These are phyloP conservation scores for Aphanomyces invadans DNA, from an alignment of 352 stramenopile genomes.

Conservation along the genomic window DNA sequence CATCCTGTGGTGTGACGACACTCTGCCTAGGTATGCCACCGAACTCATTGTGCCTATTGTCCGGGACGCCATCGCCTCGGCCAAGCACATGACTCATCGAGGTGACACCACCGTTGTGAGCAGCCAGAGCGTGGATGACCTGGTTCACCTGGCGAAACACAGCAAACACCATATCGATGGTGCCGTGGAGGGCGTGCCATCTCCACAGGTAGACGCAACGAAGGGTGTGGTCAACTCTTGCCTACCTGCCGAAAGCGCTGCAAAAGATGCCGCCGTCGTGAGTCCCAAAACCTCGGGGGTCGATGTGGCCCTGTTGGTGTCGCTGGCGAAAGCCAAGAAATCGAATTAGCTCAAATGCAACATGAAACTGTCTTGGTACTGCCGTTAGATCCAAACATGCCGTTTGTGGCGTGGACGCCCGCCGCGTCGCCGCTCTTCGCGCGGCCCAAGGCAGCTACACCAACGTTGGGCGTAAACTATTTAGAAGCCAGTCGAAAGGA, in stretches of 20 bases:
- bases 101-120: neutral
- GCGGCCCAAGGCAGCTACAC: neutral
- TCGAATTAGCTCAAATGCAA: neutral
- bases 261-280: neutral
- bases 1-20: neutral
- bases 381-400: neutral
- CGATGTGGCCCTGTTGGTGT: neutral
- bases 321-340: neutral
- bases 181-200: too few relatives aligned
- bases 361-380: neutral
- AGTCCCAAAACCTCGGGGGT: neutral
- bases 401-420: conserved; percentile 12
- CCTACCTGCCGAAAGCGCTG: neutral
- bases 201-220: too few relatives aligned
- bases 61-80: neutral
- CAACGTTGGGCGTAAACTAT: conserved; percentile 51
- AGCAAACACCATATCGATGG: neutral
- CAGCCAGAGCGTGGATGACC: neutral
- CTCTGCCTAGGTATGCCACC: conserved; percentile 3
- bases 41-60: neutral
- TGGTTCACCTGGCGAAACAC: neutral
- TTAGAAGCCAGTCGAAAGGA: conserved; percentile 41
- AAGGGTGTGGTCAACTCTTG: too few relatives aligned
- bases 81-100: neutral
- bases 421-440: neutral